Conservation (phyloP, 2,329 filamentous ascomycete genomes). For the Aspergillus amoenus region DNA sequence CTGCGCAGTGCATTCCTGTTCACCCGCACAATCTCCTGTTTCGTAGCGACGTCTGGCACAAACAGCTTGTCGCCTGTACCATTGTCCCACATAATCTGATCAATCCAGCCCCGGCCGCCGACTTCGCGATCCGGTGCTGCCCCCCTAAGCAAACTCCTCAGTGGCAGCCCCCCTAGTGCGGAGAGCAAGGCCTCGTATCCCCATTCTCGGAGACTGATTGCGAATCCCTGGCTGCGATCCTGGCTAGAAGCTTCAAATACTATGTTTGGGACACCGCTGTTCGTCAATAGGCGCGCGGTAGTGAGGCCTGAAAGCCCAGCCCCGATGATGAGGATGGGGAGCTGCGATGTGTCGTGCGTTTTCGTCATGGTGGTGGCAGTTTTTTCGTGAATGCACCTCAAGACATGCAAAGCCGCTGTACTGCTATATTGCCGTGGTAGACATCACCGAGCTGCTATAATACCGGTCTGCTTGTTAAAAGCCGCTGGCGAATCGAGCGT, state of each 20-base stretch:
- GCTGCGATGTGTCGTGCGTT: no score
- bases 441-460: no score
- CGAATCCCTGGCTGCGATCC: constrained; percentile 8
- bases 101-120: constrained; percentile 12
- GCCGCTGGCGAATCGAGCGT: no score
- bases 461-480: no score
- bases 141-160: background rate
- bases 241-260: constrained; percentile 9
- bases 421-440: no score
- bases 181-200: constrained; percentile 3
- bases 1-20: constrained; percentile 12
- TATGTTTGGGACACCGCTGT: constrained; percentile 7
- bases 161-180: constrained; percentile 2
- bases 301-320: constrained; percentile 12
- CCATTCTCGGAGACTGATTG: constrained; percentile 13
- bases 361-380: no score
- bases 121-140: constrained; percentile 11
- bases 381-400: no score
- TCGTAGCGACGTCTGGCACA: background rate
- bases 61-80: constrained; percentile 2
- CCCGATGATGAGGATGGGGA: constrained; percentile 8
- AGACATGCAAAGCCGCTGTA: no score
- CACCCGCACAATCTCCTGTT: constrained; percentile 1
- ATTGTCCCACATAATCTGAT: constrained; percentile 11
- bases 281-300: constrained; percentile 6